These are phyloP conservation scores for Dissophora globulifera DNA, from an alignment of 192 early-diverging fungal species.

Conservation along the genomic window DNA sequence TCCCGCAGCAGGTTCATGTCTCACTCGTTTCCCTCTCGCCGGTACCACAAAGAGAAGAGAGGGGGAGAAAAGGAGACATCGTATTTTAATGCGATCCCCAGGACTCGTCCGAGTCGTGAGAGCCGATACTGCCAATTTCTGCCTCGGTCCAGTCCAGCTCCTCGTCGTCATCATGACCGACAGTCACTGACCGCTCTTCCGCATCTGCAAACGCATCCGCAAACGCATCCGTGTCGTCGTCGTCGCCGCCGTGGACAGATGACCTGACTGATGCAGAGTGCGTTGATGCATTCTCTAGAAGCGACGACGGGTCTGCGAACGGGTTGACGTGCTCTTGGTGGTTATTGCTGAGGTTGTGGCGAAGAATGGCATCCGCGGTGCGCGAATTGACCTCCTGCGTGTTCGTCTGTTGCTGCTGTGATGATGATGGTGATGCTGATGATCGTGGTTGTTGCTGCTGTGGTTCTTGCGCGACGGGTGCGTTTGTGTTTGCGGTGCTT, in stretches of 20 bases:
- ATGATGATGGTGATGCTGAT: background rate
- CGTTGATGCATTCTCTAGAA: conserved; percentile 10
- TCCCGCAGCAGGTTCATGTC: too few relatives aligned
- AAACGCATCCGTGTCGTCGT: conserved; percentile 10
- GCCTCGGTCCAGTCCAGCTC: conserved; percentile 50
- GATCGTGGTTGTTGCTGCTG: background rate
- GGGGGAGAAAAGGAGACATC: background rate
- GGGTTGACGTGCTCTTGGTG: conserved; percentile 40
- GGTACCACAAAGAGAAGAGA: background rate
- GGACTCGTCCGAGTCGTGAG: conserved; percentile 44
- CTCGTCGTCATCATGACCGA: conserved; percentile 24
- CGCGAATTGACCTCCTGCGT: background rate
- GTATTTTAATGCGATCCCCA: conserved; percentile 32
- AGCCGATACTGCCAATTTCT: conserved; percentile 40
- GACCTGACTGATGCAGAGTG: conserved; percentile 17
- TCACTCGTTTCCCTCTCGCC: too few relatives aligned
- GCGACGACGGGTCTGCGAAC: conserved; percentile 27
- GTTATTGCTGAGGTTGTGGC: conserved; percentile 39
- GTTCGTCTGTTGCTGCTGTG: background rate
- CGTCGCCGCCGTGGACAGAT: conserved; percentile 11
- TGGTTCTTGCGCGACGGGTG: too few relatives aligned
- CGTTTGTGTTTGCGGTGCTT: too few relatives aligned
- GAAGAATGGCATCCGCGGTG: conserved; percentile 35
- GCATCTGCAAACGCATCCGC: conserved; percentile 25
- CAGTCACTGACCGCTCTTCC: conserved; percentile 36